Conservation (phyloP, 805 yeast genomes). For the Nakazawaea populi region DNA sequence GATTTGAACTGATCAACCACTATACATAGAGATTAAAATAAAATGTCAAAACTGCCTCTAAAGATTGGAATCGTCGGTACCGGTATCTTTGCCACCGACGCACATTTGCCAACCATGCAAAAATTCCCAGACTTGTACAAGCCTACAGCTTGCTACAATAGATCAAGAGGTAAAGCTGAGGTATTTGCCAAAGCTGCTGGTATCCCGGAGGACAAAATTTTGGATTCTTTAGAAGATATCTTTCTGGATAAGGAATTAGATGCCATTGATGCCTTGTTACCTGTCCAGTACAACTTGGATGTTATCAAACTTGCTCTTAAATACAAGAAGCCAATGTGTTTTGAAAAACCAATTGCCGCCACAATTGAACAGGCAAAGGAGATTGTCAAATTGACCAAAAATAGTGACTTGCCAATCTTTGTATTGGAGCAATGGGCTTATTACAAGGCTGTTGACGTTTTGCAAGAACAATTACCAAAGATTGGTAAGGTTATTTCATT, state of each 20-base stretch:
- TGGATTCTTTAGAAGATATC: conserved; percentile 56
- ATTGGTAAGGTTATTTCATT: conserved; percentile 73
- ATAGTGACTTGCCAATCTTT: conserved; percentile 40
- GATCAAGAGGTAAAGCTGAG: conserved; percentile 81
- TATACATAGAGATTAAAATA: too few species aligned
- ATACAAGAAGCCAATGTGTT: conserved; percentile 68
- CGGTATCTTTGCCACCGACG: conserved; percentile 72
- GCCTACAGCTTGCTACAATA: conserved; percentile 70
- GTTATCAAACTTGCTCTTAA: conserved; percentile 66
- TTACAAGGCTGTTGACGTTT: conserved; percentile 48
- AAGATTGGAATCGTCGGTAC: conserved; percentile 11
- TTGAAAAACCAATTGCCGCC: conserved; percentile 94
- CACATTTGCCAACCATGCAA: conserved; percentile 72
- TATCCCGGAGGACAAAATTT: conserved; percentile 43
- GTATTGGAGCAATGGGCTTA: conserved; percentile 87
- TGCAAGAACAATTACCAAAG: conserved; percentile 54
- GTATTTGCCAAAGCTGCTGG: conserved; percentile 63
- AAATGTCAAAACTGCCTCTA: background rate
- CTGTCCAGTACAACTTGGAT: conserved; percentile 74
- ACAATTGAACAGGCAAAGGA: conserved; percentile 73
- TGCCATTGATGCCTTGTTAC: conserved; percentile 78
- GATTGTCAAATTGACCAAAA: conserved; percentile 61
- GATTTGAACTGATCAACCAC: too few species aligned
- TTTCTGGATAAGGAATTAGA: conserved; percentile 64
- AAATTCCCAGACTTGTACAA: conserved; percentile 43